These are phyloP conservation scores for Pinus tabuliformis DNA, from an alignment of 75 land plant genomes.

Conservation along the genomic window DNA sequence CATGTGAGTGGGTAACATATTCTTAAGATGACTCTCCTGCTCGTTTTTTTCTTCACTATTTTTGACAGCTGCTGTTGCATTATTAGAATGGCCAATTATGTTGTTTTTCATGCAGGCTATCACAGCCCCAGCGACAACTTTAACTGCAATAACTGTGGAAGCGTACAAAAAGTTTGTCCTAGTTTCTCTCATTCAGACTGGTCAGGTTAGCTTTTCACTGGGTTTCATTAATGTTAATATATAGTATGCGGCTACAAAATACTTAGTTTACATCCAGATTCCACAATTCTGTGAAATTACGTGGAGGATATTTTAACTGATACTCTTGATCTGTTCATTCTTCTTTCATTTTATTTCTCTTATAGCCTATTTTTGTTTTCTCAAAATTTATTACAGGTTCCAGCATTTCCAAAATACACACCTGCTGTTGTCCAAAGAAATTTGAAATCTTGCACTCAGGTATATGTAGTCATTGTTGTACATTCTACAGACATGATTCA, in stretches of 20 bases:
- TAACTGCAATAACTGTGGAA: conserved; percentile 89
- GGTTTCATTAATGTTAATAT: conserved; percentile 4
- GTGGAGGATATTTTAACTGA: no score
- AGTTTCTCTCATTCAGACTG: conserved; percentile 85
- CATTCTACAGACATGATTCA: neutral
- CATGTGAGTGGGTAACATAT: conserved; percentile 48
- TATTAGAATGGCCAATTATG: neutral
- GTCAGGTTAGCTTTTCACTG: conserved; percentile 65
- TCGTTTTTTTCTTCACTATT: neutral
- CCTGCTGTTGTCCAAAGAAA: conserved; percentile 80
- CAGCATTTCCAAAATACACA: conserved; percentile 87
- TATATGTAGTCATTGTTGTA: conserved; percentile 16
- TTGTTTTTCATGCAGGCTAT: conserved; percentile 54
- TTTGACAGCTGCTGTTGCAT: neutral
- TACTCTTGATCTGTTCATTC: neutral
- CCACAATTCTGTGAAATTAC: no score
- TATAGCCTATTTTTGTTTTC: no score
- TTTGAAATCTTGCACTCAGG: conserved; percentile 80
- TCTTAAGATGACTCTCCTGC: neutral
- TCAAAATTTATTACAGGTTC: conserved; percentile 35
- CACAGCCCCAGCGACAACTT: conserved; percentile 78
- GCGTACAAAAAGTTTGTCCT: conserved; percentile 96
- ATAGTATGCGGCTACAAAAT: neutral
- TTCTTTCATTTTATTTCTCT: neutral
- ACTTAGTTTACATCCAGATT: neutral